Conservation (phyloP, 345 rosid species). For the Linum lewisii region DNA sequence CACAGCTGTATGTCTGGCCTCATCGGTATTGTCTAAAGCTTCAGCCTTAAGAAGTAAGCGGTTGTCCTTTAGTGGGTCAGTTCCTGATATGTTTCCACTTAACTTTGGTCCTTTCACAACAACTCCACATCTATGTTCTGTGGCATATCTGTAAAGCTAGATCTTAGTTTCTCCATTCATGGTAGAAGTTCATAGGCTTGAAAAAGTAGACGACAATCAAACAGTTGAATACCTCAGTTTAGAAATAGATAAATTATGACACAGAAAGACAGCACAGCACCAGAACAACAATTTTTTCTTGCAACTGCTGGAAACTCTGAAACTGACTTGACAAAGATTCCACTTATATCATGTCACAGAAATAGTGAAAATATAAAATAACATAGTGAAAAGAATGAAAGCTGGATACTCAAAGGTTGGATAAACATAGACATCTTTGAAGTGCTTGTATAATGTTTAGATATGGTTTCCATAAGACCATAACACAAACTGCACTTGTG, state of each 20-base stretch:
- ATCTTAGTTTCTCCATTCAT: not conserved
- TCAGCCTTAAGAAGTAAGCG: conserved; percentile 69
- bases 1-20: conserved; percentile 74
- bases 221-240: not conserved
- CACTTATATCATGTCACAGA: too few relatives aligned
- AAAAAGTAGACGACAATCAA: not conserved
- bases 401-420: too few relatives aligned
- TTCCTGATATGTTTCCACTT: conserved; percentile 93
- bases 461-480: too few relatives aligned
- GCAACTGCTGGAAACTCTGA: too few relatives aligned
- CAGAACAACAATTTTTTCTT: too few relatives aligned
- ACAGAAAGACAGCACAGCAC: too few relatives aligned
- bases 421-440: too few relatives aligned
- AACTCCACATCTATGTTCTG: conserved; percentile 94
- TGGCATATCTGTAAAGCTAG: conserved; percentile 58
- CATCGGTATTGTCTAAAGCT: conserved; percentile 74
- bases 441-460: too few relatives aligned
- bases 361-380: too few relatives aligned
- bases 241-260: not conserved
- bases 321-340: too few relatives aligned
- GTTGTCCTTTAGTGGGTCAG: conserved; percentile 88
- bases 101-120: conserved; percentile 89
- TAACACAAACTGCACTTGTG: too few relatives aligned
- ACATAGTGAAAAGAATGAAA: too few relatives aligned
- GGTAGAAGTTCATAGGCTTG: not conserved